Percentiles rank a stretch among this genome's conserved stretches.
Conservation (phyloP, 1,139 yeast genomes). For the Debaryomyces udenii region DNA sequence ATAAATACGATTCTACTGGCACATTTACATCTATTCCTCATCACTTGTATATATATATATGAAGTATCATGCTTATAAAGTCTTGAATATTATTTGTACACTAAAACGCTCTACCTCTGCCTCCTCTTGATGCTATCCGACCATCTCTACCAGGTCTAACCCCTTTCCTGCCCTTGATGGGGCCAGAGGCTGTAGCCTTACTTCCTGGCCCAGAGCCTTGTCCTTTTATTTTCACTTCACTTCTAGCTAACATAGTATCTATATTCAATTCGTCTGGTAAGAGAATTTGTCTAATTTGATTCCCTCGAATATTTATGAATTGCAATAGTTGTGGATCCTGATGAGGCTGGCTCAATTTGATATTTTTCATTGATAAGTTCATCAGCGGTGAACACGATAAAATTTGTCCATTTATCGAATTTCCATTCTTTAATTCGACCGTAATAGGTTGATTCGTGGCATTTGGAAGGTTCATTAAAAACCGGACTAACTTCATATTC, state of each 20-base stretch:
- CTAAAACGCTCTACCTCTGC: slow-evolving; percentile 25
- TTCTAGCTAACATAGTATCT: slow-evolving; percentile 65
- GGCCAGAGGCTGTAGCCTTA: slow-evolving; percentile 14
- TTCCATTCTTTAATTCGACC: slow-evolving; percentile 89
- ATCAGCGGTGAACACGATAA: slow-evolving; percentile 87
- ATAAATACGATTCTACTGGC: neutral
- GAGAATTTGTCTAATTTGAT: slow-evolving; percentile 80
- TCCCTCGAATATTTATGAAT: slow-evolving; percentile 86
- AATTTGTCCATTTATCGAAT: slow-evolving; percentile 49
- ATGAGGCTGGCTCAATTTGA: slow-evolving; percentile 71
- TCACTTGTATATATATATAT: slow-evolving; percentile 8
- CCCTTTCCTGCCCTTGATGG: slow-evolving; percentile 12
- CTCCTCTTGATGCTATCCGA: slow-evolving; percentile 22
- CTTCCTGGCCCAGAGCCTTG: slow-evolving; percentile 46
- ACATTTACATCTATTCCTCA: slow-evolving; percentile 1
- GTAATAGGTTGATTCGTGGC: slow-evolving; percentile 83
- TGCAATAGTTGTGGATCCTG: slow-evolving; percentile 77
- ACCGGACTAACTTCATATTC: slow-evolving; percentile 56
- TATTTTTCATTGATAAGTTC: slow-evolving; percentile 86
- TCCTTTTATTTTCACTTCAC: slow-evolving; percentile 41
- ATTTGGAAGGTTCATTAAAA: slow-evolving; percentile 75
- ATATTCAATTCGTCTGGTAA: slow-evolving; percentile 88
- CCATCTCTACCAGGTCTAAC: slow-evolving; percentile 19
- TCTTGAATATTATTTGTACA: slow-evolving; percentile 4
- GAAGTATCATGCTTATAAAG: slow-evolving; percentile 7